Evolutionary conservation across 352 stramenopile genomes (phyloP), one percentile per base, ranked within the genome.

Genomic region (Globisporangium uncinulatum): DNA sequence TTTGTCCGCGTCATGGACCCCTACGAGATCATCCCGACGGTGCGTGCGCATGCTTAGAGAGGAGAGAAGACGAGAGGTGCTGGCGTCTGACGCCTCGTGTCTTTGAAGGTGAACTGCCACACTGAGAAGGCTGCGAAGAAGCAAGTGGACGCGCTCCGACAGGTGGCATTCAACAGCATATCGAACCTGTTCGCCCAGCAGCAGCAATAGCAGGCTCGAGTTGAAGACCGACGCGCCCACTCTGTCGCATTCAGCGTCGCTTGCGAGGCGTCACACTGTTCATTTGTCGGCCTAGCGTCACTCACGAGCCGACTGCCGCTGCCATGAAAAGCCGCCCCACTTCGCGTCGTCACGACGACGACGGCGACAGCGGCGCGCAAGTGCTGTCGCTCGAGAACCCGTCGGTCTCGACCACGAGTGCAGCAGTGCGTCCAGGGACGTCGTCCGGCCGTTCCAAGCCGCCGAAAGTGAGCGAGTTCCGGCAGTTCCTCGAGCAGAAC

Each of bases 21-120:
- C 4, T 73, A 79, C 9, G 71, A 72, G 42, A 98, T 98, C 54
- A 95, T 97, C 37, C 93, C 94, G 17, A 98, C 94, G 43, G 93
- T 98, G 51, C 14, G 58, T 39, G 34, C 37, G 3, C 11, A 21
- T 19, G 3, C 11, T 7, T 19, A 39, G 34, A 7, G 34, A 13
- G 34, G 34, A 39, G 24, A 29, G 24, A 29, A 29, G 34, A 13
- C 10, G 34, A 13, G 34, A 8, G 6, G 32, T 9, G 32, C 4
- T 37, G 32, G 32, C 32, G 6, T 13, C 19, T 31, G n/a, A 36
- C 19, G 54, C 10, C 29, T 39, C 4, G 11, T n/a, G 11, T 39
- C 37, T 31, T 15, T n/a, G 37, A 58, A 89, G 79, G 79, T 89
- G 43, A 94, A 92, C 51, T 92, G 84, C 65, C 67, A 69, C 53